phyloP scores from a whole-genome alignment of 2,329 filamentous ascomycete genomes.

The Colletotrichum filicis region DNA sequence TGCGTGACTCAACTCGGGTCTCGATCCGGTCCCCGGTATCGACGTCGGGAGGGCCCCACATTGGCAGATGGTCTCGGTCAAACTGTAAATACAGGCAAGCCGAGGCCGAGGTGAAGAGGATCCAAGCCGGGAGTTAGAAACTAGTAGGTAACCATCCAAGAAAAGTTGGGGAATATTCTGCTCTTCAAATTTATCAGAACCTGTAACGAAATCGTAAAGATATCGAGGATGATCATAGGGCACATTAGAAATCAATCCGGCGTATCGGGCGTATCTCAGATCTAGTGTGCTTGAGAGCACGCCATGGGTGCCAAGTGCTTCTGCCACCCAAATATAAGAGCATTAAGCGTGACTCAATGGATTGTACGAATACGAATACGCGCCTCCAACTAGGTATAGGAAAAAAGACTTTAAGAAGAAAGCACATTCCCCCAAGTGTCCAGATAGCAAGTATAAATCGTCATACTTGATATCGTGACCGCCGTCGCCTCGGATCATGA shows the following conservation, averaged over 20 bases:
- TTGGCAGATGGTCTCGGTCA: not conserved
- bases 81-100: no score
- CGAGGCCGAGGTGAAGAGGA: not conserved
- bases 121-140: rapidly evolving
- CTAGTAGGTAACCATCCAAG: no score
- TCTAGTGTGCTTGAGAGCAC: not conserved
- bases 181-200: rapidly evolving
- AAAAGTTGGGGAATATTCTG: no score
- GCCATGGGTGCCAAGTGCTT: not conserved
- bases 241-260: rapidly evolving
- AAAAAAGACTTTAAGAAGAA: no score
- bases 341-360: not conserved
- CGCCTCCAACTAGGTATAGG: not conserved
- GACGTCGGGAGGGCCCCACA: not conserved
- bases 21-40: not conserved
- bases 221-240: no score
- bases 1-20: not conserved
- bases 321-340: not conserved
- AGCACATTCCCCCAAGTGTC: not conserved
- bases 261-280: not conserved
- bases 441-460: not conserved
- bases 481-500: no score
- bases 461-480: not conserved
- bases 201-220: no score
- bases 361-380: no score